These are phyloP conservation scores for Rosa hybrid DNA, from an alignment of 331 rosid species.

Conservation along the genomic window DNA sequence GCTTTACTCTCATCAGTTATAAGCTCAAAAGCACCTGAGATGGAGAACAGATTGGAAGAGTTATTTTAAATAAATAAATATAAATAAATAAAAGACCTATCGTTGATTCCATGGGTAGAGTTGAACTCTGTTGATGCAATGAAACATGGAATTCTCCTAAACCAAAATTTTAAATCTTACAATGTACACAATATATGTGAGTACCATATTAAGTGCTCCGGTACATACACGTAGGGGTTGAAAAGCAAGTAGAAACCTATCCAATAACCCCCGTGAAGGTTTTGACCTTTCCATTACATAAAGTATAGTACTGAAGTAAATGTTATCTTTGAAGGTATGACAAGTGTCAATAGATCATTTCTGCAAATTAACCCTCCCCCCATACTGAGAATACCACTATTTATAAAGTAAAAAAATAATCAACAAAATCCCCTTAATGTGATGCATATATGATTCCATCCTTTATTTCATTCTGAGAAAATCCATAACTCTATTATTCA, in stretches of 20 bases:
- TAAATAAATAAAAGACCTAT: slow-evolving; percentile 6
- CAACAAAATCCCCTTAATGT: neutral
- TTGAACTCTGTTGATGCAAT: neutral
- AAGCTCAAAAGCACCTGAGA: slow-evolving; percentile 80
- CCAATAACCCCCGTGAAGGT: neutral
- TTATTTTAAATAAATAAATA: slow-evolving; percentile 1
- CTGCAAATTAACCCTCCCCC: neutral
- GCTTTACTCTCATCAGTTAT: slow-evolving; percentile 86
- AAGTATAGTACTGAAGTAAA: slow-evolving; percentile 5
- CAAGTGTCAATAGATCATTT: neutral
- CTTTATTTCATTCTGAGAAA: neutral
- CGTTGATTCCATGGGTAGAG: neutral
- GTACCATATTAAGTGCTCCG: slow-evolving; percentile 1
- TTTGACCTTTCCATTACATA: slow-evolving; percentile 21
- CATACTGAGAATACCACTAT: neutral
- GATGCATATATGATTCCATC: neutral
- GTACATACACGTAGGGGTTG: neutral
- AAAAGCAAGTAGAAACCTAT: slow-evolving; percentile 11
- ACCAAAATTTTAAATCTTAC: neutral
- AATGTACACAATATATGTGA: slow-evolving; percentile 11
- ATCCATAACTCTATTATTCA: neutral
- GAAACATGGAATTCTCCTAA: slow-evolving; percentile 7
- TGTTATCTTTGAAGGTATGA: neutral
- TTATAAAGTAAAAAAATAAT: neutral
- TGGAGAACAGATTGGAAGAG: slow-evolving; percentile 27